phyloP scores from a whole-genome alignment of 768 basidiomycete species.

The Mrakia gelida region DNA sequence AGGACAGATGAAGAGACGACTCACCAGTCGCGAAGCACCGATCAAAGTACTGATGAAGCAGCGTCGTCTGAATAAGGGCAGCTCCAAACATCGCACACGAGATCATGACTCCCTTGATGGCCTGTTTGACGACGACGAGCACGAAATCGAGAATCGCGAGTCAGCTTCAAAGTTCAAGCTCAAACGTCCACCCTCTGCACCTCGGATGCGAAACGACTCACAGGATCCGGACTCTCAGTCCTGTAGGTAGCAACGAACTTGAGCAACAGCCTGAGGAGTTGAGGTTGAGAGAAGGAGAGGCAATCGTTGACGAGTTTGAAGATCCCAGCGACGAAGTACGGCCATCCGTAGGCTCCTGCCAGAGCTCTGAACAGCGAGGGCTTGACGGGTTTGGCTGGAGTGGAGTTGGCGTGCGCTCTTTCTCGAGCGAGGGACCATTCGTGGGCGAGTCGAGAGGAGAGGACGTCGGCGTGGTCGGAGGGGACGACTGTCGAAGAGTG shows the following conservation, averaged over 20 bases:
- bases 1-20: too few relatives aligned
- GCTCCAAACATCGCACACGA: slow-evolving; percentile 73
- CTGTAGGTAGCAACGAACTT: slow-evolving; percentile 78
- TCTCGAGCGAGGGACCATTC: slow-evolving; percentile 53
- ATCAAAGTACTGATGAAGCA: slow-evolving; percentile 88
- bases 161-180: not conserved
- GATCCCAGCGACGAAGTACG: slow-evolving; percentile 53
- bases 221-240: slow-evolving; percentile 44
- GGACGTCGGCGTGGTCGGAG: slow-evolving; percentile 63
- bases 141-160: not conserved
- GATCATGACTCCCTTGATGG: slow-evolving; percentile 68
- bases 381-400: slow-evolving; percentile 46
- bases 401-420: slow-evolving; percentile 34
- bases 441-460: slow-evolving; percentile 58
- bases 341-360: slow-evolving; percentile 70
- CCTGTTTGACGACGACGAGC: slow-evolving; percentile 7
- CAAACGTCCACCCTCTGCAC: not conserved
- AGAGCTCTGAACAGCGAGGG: slow-evolving; percentile 69
- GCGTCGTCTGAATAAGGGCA: slow-evolving; percentile 70
- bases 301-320: slow-evolving; percentile 72
- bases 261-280: slow-evolving; percentile 72
- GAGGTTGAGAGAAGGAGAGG: slow-evolving; percentile 79
- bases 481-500: slow-evolving; percentile 44
- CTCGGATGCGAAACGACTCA: not conserved
- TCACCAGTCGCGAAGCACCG: slow-evolving; percentile 52